Percentiles rank a stretch among this genome's conserved stretches.
phyloP scores from a whole-genome alignment of 2,329 filamentous ascomycete species.

The Byssothecium circinans region DNA sequence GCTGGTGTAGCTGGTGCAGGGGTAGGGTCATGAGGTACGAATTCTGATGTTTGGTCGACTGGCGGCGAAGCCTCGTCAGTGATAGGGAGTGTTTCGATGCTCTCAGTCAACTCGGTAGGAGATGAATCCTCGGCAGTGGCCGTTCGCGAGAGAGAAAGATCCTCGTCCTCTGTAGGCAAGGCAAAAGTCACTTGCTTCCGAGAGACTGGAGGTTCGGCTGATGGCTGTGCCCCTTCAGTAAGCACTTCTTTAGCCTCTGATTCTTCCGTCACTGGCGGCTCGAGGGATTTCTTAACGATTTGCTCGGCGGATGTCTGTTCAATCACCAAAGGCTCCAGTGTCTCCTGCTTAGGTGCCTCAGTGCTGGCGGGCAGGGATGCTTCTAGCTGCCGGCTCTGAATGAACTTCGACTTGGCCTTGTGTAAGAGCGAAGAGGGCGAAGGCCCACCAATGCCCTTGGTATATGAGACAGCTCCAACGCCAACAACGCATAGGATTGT shows the following conservation, averaged over 20 bases:
- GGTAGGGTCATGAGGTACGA: constrained; percentile 23
- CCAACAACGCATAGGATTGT: constrained; percentile 11
- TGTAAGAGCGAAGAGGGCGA: background rate
- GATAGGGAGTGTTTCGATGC: constrained; percentile 9
- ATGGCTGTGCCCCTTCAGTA: background rate
- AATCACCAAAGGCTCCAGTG: background rate
- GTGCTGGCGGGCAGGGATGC: background rate
- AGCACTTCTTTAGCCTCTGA: background rate
- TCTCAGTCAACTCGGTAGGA: constrained; percentile 18
- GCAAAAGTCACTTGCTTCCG: constrained; percentile 39
- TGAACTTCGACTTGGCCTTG: background rate
- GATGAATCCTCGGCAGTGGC: constrained; percentile 36
- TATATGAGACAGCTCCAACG: constrained; percentile 16
- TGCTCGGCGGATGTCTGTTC: constrained; percentile 3
- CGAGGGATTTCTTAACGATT: background rate
- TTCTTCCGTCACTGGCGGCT: constrained; percentile 1
- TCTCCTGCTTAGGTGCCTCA: background rate
- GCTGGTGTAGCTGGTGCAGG: constrained; percentile 29
- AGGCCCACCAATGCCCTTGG: constrained; percentile 6
- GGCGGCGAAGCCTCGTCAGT: constrained; percentile 9
- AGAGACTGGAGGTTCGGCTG: constrained; percentile 9
- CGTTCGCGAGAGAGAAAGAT: constrained; percentile 37
- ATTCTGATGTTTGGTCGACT: constrained; percentile 15
- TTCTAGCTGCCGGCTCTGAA: background rate
- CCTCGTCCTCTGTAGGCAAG: constrained; percentile 33